Percentiles rank a stretch among this genome's conserved stretches.
phyloP scores from a whole-genome alignment of 345 rosid genomes.

The Euphorbia tirucalli region DNA sequence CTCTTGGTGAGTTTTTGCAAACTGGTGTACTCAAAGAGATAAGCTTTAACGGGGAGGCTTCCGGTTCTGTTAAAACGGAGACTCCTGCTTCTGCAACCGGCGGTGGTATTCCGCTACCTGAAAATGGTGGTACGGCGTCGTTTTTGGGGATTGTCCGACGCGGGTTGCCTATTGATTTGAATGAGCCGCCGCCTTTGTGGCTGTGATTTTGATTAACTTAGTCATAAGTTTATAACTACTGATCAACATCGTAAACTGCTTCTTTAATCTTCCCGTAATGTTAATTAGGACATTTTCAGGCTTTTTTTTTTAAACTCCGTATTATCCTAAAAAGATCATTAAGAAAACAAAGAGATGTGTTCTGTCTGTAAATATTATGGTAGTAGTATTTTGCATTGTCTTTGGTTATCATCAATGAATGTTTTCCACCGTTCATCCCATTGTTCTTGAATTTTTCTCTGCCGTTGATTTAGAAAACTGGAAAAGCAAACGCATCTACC shows the following conservation, averaged over 20 bases:
- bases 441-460: no score
- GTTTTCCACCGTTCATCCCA: no score
- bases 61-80: slow-evolving; percentile 23
- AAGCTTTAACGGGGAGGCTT: slow-evolving; percentile 18
- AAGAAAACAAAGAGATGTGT: not conserved
- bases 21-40: slow-evolving; percentile 54
- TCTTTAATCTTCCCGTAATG: not conserved
- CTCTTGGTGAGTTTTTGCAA: slow-evolving; percentile 55
- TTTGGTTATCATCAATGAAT: no score
- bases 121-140: slow-evolving; percentile 27
- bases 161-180: slow-evolving; percentile 84
- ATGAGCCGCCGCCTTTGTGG: slow-evolving; percentile 96
- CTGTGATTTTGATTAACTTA: slow-evolving; percentile 31
- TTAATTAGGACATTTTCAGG: slow-evolving; percentile 3
- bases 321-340: not conserved
- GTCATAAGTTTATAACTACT: not conserved
- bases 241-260: not conserved
- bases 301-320: not conserved
- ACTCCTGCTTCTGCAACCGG: not conserved
- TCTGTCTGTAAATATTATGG: not conserved
- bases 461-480: no score
- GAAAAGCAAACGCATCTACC: no score
- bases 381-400: no score
- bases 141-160: slow-evolving; percentile 52
- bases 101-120: slow-evolving; percentile 20